Evolutionary conservation across 1,284 basidiomycete species (phyloP).

Genomic region (Ceratobasidium sp.): DNA sequence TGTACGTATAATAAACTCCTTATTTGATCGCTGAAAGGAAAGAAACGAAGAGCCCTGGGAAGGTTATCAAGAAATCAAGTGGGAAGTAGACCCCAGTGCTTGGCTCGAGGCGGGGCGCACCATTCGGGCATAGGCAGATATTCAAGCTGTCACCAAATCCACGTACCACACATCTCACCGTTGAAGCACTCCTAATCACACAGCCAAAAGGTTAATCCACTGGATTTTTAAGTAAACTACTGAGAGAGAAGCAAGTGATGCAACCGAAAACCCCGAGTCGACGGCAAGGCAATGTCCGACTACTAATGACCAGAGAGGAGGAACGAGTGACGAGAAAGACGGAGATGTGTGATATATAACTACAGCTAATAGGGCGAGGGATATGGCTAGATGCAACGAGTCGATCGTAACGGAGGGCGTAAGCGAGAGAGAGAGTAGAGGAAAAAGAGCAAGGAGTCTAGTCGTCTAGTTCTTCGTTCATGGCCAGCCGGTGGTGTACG

Average conservation of each 20-base stretch:
- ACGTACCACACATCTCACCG: too few relatives aligned
- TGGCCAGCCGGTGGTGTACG: constrained; percentile 41
- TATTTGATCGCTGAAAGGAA: too few relatives aligned
- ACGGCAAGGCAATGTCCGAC: constrained; percentile 28
- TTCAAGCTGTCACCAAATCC: too few relatives aligned
- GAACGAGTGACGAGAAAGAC: constrained; percentile 25
- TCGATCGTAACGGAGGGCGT: constrained; percentile 17
- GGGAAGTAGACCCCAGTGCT: too few relatives aligned
- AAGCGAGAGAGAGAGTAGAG: background rate
- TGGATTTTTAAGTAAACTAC: background rate
- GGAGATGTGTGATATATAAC: constrained; percentile 20
- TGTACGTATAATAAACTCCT: too few relatives aligned
- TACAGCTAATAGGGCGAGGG: constrained; percentile 30
- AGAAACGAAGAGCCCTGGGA: too few relatives aligned
- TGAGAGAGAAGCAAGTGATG: constrained; percentile 8
- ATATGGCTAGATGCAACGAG: constrained; percentile 12
- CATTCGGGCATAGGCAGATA: too few relatives aligned
- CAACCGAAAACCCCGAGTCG: constrained; percentile 20
- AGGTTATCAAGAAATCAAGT: too few relatives aligned
- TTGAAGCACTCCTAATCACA: background rate
- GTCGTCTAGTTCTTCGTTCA: constrained; percentile 44
- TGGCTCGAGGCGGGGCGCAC: too few relatives aligned
- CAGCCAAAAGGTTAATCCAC: constrained; percentile 2
- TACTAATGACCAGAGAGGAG: constrained; percentile 1
- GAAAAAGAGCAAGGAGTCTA: constrained; percentile 8